Conservation (phyloP, 768 basidiomycete species). For the Tulasnella sp. region DNA sequence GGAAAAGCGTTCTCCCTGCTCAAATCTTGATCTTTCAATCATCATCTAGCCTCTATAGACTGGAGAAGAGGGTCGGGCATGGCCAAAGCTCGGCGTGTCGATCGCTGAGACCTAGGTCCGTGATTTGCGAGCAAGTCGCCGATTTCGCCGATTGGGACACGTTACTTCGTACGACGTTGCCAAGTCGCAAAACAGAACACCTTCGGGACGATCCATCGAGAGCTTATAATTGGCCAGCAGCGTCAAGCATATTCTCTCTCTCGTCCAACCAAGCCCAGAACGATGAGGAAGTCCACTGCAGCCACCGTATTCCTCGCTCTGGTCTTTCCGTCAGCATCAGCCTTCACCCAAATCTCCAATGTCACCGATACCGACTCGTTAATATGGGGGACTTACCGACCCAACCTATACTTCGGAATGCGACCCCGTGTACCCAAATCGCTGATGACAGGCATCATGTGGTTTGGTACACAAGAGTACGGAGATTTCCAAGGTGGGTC, state of each 20-base stretch:
- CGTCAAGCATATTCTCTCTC: neutral
- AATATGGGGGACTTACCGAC: constrained; percentile 80
- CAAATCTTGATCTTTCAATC: neutral
- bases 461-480: constrained; percentile 86
- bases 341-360: neutral
- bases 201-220: neutral
- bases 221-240: neutral
- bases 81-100: no score
- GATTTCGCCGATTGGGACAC: neutral
- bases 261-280: neutral
- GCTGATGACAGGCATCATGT: constrained; percentile 87
- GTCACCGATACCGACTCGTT: constrained; percentile 26
- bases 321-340: neutral
- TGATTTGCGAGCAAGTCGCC: neutral
- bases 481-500: constrained; percentile 39
- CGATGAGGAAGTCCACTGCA: neutral
- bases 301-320: neutral
- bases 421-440: constrained; percentile 75
- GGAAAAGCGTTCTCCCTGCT: neutral
- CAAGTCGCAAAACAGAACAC: neutral
- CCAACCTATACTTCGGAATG: constrained; percentile 92
- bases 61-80: neutral
- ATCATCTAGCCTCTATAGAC: neutral
- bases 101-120: neutral
- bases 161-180: neutral